These are phyloP conservation scores for Corylus avellana DNA, from an alignment of 306 rosid species.

Conservation along the genomic window DNA sequence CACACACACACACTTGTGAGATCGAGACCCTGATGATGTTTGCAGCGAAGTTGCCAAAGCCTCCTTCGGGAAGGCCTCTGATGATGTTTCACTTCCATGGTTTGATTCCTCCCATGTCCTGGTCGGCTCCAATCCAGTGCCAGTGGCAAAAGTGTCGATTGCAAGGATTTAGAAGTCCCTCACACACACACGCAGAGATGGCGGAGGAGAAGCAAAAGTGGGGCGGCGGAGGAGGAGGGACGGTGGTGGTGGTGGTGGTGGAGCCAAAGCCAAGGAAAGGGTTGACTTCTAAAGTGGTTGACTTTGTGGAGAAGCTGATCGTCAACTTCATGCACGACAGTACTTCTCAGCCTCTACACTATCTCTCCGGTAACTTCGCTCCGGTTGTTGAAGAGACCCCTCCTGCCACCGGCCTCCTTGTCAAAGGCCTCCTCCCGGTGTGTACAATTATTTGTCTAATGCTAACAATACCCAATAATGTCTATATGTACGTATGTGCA, in stretches of 20 bases:
- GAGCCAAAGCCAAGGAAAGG: conserved; percentile 77
- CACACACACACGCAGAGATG: not conserved
- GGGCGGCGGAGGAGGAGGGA: conserved; percentile 8
- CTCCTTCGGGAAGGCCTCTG: too few species aligned
- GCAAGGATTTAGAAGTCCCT: too few species aligned
- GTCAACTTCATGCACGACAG: conserved; percentile 70
- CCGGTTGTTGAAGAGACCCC: conserved; percentile 79
- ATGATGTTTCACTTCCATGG: too few species aligned
- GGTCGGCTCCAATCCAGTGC: too few species aligned
- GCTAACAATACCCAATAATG: not conserved
- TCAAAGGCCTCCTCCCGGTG: conserved; percentile 82
- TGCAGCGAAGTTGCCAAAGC: too few species aligned
- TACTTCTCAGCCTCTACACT: conserved; percentile 64
- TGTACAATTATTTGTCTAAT: conserved; percentile 8
- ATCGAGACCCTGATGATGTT: too few species aligned
- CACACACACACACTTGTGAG: too few species aligned
- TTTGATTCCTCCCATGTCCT: too few species aligned
- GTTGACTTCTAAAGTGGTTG: conserved; percentile 51
- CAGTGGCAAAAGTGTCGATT: too few species aligned
- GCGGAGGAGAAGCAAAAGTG: conserved; percentile 31
- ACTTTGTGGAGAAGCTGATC: conserved; percentile 65
- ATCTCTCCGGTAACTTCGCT: conserved; percentile 79
- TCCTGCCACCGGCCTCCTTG: conserved; percentile 61
- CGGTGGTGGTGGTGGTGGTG: conserved; percentile 38
- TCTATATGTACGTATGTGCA: too few species aligned